Base-by-base conservation (phyloP, 148 eudicot species). In the Rheum nobile region DNA sequence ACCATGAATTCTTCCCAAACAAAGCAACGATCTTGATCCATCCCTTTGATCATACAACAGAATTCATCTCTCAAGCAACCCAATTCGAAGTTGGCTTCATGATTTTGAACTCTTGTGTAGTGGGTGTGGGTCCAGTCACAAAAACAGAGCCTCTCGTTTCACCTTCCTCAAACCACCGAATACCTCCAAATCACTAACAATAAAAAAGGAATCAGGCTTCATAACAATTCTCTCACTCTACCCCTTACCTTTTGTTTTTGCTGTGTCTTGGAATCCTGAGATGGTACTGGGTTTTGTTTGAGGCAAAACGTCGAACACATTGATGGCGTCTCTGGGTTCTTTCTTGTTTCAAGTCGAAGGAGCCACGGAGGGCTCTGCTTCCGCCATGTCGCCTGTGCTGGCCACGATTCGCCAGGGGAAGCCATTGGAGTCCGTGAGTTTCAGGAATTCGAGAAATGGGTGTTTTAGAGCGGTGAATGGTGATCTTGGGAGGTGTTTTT, bases 301-400 rank as follows among this genome's bases (percentile, higher is more conserved):
- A 77, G 83, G 87, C 90, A 79, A 74, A 77, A 71, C 71, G 77
- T 83, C 88, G 83, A 87, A 81, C 88, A 75, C 65, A 24, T 75
- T 22, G 63, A 87, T 87, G 93, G 87, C 93, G 46, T 88, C 89
- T 28, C 74, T 88, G 67, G 84, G 86, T 75, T 85, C 90, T 6
- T 75, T 86, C 35, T 80, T 83, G 32, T 83, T 83, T 71, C 76
- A 80, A 16, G 55, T 85, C 67, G 86, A 82, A 1, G 54, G 80
- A 50, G 83, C 72, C 5, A 69, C 83, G 54, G 93, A 88, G 43
- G 80, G 44, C 81, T 75, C 77, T 83, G 61, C 73, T 82, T 79
- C 79, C 78, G 32, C 74, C 50, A 71, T 79, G 83, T 79, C 78
- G 46, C 84, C 81, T 8, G 32, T 76, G 39, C 75, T 79, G n/a